phyloP scores from a whole-genome alignment of 495 filamentous ascomycete genomes.

The Recurvomyces mirabilis region DNA sequence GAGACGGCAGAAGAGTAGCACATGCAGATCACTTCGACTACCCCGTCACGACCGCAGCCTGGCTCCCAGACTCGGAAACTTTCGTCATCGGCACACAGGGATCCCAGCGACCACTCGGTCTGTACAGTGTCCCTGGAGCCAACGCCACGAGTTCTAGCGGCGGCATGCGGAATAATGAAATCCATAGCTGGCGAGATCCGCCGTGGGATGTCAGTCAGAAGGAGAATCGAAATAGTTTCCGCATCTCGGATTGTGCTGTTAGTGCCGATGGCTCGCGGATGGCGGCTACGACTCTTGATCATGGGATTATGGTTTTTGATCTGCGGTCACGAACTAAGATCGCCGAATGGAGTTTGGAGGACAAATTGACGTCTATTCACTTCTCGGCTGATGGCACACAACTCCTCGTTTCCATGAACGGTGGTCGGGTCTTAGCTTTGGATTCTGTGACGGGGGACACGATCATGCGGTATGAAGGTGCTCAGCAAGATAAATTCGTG shows the following conservation, averaged over 20 bases:
- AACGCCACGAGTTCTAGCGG: conserved; percentile 1
- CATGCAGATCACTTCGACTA: conserved; percentile 59
- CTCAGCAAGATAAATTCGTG: conserved; percentile 58
- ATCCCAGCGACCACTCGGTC: conserved; percentile 11
- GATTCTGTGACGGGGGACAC: conserved; percentile 62
- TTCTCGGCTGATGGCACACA: conserved; percentile 69
- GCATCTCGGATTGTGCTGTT: conserved; percentile 74
- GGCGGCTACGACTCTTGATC: conserved; percentile 61
- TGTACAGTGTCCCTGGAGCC: conserved; percentile 40
- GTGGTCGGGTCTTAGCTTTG: conserved; percentile 63
- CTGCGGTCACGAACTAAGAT: conserved; percentile 60
- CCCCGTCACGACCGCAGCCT: conserved; percentile 74
- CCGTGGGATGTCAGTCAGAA: conserved; percentile 7
- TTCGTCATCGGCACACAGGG: conserved; percentile 56
- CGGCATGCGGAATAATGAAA: conserved; percentile 13
- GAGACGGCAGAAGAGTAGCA: conserved; percentile 47
- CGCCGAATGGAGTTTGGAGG: conserved; percentile 55
- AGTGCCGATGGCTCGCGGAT: conserved; percentile 69
- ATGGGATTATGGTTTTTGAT: conserved; percentile 70
- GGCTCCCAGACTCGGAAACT: conserved; percentile 65
- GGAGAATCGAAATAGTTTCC: conserved; percentile 40
- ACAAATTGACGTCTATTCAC: conserved; percentile 61
- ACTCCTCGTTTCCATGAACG: conserved; percentile 70
- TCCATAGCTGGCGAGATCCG: conserved; percentile 17
- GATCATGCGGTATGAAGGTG: conserved; percentile 61